Evolutionary conservation across 441 rosid species (phyloP), one percentile per base, ranked within the genome.

Genomic region (Kokia cookei): DNA sequence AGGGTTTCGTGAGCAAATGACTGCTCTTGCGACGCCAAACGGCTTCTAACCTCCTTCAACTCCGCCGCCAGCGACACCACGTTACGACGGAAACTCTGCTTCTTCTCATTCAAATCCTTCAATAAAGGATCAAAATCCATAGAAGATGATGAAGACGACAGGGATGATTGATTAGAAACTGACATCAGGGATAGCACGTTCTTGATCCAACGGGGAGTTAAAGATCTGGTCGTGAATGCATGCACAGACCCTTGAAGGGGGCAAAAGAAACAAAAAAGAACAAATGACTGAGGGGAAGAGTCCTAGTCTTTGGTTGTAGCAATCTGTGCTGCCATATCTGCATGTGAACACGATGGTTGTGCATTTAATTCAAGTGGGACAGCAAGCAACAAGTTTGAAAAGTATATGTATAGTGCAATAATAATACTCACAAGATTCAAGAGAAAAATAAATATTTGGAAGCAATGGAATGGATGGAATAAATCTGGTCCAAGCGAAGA

Each of bases 51-150:
- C 55, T 88, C 93, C 80, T 90, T 93, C 79, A 96, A 83, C 84
- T 93, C 99, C 3, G 89, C 83, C 5, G 97, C 97, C n/a, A 96
- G 84, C 13, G 97, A 91, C 61, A 90, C 97, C 22, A 96, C 97
- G 85, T 93, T 96, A 61, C 86, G 82, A 77, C 93, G 80, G 67
- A 96, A 93, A 80, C 84, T 87, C 73, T 84, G 98, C 81, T 96
- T 96, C 94, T 89, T 96, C 90, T 96, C 99, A 76, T 90, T 88
- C 81, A 92, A 78, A 77, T 93, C 99, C 82, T 87, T 92, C 86
- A 96, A 76, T 72, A 93, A 58, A 0, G 97, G 99, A 84, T 96
- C 99, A 55, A 87, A 77, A 43, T 88, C 93, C 73, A 90, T 80
- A 9, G 78, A 55, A 0, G 84, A 79, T 47, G 81, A 77, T 47